These are phyloP conservation scores for Westerdykella sp. DNA, from an alignment of 2,329 filamentous ascomycete genomes.

Conservation along the genomic window DNA sequence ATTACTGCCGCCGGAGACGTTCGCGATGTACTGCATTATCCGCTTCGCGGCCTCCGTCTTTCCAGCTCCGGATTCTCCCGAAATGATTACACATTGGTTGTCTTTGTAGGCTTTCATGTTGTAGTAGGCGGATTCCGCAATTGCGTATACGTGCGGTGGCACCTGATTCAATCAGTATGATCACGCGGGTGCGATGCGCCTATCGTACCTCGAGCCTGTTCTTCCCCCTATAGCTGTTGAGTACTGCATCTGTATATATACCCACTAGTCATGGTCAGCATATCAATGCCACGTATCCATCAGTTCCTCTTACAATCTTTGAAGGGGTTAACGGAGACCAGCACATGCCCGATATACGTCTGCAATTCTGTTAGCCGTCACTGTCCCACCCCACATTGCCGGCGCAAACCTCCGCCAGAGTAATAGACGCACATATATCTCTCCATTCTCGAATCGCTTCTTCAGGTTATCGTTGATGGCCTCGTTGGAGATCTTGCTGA, in stretches of 20 bases:
- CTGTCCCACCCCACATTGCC: constrained; percentile 8
- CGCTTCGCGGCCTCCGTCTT: constrained; percentile 98
- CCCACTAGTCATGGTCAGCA: constrained; percentile 57
- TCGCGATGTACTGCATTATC: constrained; percentile 99
- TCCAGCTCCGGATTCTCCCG: constrained; percentile 93
- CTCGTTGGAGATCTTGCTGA: constrained; percentile 98
- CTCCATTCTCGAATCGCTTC: constrained; percentile 92
- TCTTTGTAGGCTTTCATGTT: constrained; percentile 99
- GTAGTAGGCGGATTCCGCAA: constrained; percentile 94
- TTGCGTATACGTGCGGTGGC: constrained; percentile 93
- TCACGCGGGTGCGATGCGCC: background rate
- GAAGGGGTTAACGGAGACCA: constrained; percentile 98
- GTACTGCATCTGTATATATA: constrained; percentile 92
- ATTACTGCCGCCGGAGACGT: constrained; percentile 77
- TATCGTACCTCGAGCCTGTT: constrained; percentile 70
- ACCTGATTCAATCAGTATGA: constrained; percentile 41
- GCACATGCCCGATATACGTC: constrained; percentile 98
- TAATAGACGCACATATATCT: constrained; percentile 70
- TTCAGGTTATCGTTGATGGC: constrained; percentile 99
- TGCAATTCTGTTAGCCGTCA: constrained; percentile 34
- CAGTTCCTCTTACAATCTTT: constrained; percentile 59
- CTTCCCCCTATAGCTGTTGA: constrained; percentile 93
- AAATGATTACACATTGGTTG: constrained; percentile 99
- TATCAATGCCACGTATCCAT: background rate
- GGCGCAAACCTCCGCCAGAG: constrained; percentile 19